Evolutionary conservation across 768 basidiomycete genomes (phyloP).

Genomic region (Xerocomellus amylosporus): DNA sequence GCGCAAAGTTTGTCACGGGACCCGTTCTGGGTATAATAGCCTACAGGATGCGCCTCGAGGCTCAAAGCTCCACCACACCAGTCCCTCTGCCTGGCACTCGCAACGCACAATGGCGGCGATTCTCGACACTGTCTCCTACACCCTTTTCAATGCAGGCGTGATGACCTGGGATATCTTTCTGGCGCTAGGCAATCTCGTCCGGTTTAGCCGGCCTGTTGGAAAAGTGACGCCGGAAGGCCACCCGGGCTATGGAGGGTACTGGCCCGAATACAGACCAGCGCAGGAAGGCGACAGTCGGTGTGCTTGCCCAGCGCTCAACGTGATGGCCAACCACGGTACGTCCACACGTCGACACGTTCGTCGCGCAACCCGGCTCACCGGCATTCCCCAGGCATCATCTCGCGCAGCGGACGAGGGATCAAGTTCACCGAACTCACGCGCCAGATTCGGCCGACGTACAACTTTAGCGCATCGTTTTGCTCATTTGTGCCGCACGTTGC

Average conservation of each 20-base stretch:
- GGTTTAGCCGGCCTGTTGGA: conserved; percentile 37
- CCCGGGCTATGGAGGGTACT: conserved; percentile 60
- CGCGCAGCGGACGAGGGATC: conserved; percentile 71
- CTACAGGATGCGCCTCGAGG: too few species aligned
- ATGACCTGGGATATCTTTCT: conserved; percentile 22
- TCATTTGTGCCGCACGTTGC: conserved; percentile 61
- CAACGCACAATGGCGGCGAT: conserved; percentile 14
- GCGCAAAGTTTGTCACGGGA: neutral
- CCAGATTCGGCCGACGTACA: conserved; percentile 56
- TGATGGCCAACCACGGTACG: conserved; percentile 82
- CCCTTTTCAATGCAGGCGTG: conserved; percentile 7
- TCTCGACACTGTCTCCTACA: conserved; percentile 6
- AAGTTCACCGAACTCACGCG: conserved; percentile 48
- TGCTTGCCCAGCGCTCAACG: conserved; percentile 74
- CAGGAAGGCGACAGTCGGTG: conserved; percentile 64
- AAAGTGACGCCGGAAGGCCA: conserved; percentile 53
- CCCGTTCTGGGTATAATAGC: neutral
- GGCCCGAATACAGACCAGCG: conserved; percentile 66
- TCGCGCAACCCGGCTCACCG: neutral
- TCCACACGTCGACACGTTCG: neutral
- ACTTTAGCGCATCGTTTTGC: conserved; percentile 68
- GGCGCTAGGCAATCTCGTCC: conserved; percentile 19
- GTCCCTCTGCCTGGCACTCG: neutral
- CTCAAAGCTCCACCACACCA: neutral
- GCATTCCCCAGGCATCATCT: conserved; percentile 35